Percentiles rank a stretch among this genome's conserved stretches.
These are phyloP conservation scores for Exophiala phaeomuriformis DNA, from an alignment of 2,329 filamentous ascomycete species.

Conservation along the genomic window DNA sequence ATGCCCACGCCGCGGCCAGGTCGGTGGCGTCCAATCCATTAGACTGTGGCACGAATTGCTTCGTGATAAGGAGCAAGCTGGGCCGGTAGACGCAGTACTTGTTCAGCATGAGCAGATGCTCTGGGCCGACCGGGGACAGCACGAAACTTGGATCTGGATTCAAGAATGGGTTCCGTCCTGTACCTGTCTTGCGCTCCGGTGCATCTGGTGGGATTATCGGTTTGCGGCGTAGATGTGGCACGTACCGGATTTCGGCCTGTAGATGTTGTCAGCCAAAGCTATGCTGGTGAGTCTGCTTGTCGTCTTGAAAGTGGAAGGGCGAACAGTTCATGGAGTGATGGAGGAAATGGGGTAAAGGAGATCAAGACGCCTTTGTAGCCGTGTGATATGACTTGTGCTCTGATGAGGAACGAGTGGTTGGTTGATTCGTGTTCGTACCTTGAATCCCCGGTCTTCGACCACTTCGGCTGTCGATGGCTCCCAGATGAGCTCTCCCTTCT, in stretches of 20 bases:
- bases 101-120: constrained; percentile 27
- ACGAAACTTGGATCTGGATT: constrained; percentile 27
- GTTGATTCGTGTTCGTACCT: constrained; percentile 12
- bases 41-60: constrained; percentile 34
- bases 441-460: constrained; percentile 26
- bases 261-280: neutral
- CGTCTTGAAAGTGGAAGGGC: too few species aligned
- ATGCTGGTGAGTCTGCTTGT: neutral
- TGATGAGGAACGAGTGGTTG: neutral
- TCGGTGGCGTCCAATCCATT: constrained; percentile 35
- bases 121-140: constrained; percentile 21
- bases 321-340: neutral
- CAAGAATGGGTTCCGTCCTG: constrained; percentile 25
- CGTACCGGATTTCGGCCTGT: constrained; percentile 26
- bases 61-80: constrained; percentile 36
- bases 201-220: constrained; percentile 27
- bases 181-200: constrained; percentile 22
- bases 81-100: constrained; percentile 31
- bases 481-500: constrained; percentile 24
- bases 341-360: neutral
- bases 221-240: constrained; percentile 25
- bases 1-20: constrained; percentile 34
- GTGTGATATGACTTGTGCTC: too few species aligned
- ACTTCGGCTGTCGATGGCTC: constrained; percentile 23
- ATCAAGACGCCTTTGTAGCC: neutral